Percentiles rank a stretch among this genome's conserved stretches.
Evolutionary conservation across 306 rosid species (phyloP).

Genomic region (Dryas drummondii): DNA sequence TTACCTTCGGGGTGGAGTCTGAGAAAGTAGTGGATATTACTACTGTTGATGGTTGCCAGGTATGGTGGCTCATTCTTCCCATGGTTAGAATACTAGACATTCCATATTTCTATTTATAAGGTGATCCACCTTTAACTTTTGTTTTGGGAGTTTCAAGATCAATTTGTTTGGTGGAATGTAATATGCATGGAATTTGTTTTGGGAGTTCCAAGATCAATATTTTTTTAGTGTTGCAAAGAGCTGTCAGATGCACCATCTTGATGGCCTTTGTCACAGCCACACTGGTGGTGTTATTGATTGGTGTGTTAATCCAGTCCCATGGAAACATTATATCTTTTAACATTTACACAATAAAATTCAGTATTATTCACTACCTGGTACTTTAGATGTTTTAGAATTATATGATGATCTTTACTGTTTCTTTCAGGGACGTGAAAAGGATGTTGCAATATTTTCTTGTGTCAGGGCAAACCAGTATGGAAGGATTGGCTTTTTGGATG

Average conservation of each 20-base stretch:
- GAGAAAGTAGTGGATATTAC: conserved; percentile 79
- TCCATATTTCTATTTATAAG: background rate
- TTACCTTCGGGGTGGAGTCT: conserved; percentile 64
- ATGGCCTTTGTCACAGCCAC: no score
- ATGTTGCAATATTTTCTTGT: conserved; percentile 82
- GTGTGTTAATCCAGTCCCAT: no score
- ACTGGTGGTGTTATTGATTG: no score
- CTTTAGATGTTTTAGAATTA: no score
- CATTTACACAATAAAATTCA: no score
- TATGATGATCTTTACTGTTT: background rate
- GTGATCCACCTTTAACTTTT: background rate
- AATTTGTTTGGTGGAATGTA: background rate
- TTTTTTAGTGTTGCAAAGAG: background rate
- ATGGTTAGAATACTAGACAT: background rate
- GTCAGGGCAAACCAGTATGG: conserved; percentile 74
- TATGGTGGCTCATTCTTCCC: conserved; percentile 33
- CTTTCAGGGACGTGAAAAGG: conserved; percentile 92
- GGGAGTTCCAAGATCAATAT: no score
- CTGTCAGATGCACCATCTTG: background rate
- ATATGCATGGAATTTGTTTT: background rate
- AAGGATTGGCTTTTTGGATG: conserved; percentile 77
- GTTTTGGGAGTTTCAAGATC: background rate
- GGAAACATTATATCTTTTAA: no score
- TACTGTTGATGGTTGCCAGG: conserved; percentile 98
- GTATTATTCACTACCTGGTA: no score